phyloP scores from a whole-genome alignment of 257 asterid species.

The Nicotiana sylvestris region DNA sequence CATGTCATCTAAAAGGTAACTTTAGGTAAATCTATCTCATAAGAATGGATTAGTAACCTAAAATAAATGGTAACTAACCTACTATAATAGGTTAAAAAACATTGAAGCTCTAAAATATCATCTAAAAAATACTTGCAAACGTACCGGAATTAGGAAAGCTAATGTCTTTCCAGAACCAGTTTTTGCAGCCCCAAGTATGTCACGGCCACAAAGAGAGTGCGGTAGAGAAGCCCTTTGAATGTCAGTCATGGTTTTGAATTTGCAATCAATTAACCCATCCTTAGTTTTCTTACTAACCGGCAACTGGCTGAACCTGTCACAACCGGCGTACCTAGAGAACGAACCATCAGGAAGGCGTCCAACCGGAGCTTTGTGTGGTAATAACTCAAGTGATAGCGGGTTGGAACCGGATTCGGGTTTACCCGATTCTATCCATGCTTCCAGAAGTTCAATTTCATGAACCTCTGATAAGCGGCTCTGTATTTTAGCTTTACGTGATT shows the following conservation, averaged over 20 bases:
- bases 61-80: too few species aligned
- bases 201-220: slow-evolving; percentile 84
- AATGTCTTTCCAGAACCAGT: slow-evolving; percentile 96
- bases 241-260: slow-evolving; percentile 64
- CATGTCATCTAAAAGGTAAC: too few species aligned
- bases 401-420: slow-evolving; percentile 73
- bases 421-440: slow-evolving; percentile 64
- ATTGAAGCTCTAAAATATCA: too few species aligned
- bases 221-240: slow-evolving; percentile 95
- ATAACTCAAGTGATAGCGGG: slow-evolving; percentile 58
- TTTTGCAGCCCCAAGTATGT: slow-evolving; percentile 94
- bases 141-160: slow-evolving; percentile 83
- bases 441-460: slow-evolving; percentile 66
- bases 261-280: slow-evolving; percentile 52
- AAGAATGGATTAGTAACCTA: too few species aligned
- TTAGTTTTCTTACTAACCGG: slow-evolving; percentile 80
- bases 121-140: not conserved
- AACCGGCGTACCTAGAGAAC: slow-evolving; percentile 67
- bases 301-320: slow-evolving; percentile 55
- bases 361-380: slow-evolving; percentile 45
- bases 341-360: slow-evolving; percentile 60
- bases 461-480: slow-evolving; percentile 52
- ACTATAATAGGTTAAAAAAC: too few species aligned
- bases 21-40: too few species aligned
- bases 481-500: slow-evolving; percentile 41